Evolutionary conservation across 169 alveolate species (phyloP), one percentile per base, ranked within the genome.

Genomic region (Eimeria falciformis): DNA sequence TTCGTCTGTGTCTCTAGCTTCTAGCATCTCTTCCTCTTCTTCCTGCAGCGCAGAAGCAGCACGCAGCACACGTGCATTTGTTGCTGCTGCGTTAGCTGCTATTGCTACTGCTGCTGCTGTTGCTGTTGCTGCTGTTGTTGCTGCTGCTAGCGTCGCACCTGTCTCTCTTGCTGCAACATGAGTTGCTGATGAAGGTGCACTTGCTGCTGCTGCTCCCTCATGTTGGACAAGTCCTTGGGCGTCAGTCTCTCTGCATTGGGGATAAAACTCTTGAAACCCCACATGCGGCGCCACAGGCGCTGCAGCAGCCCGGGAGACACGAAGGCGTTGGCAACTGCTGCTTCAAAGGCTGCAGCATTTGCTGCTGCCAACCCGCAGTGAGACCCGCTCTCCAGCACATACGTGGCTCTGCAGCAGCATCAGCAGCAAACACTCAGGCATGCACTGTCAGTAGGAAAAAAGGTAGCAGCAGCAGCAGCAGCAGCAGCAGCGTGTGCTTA

Each of bases 301-400:
- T 62, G 73, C 73, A 62, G 73, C 73, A 62, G 29, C n/a, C 33
- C 6, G 29, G 73, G 73, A 3, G 33, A 18, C 17, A n/a, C 17
- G 29, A 62, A 62, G 37, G 73, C 73, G n/a, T 12, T 14, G 11
- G 73, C n/a, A 14, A 62, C 73, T 62, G 73, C 73, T 62, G n/a
- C 37, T n/a, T n/a, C 33, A 29, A 62, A 62, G 37, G 73, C 73
- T 12, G 14, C 73, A n/a, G 73, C 33, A 3, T 62, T 62, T 14
- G 73, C 73, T 18, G 73, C 73, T n/a, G 73, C 73, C 73, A 62
- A 62, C 33, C n/a, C 11, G 73, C 73, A 62, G 73, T 62, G 73
- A n/a, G 17, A n/a, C 73, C 73, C 73, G n/a, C n/a, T 12, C 37
- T n/a, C n/a, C 73, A 62, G 73, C 73, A 62, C 12, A n/a, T 18